A percentile compares a stretch with the other conserved stretches of the same genome.
Conservation (phyloP, 2,329 filamentous ascomycete species). For the Coniella lustricola region DNA sequence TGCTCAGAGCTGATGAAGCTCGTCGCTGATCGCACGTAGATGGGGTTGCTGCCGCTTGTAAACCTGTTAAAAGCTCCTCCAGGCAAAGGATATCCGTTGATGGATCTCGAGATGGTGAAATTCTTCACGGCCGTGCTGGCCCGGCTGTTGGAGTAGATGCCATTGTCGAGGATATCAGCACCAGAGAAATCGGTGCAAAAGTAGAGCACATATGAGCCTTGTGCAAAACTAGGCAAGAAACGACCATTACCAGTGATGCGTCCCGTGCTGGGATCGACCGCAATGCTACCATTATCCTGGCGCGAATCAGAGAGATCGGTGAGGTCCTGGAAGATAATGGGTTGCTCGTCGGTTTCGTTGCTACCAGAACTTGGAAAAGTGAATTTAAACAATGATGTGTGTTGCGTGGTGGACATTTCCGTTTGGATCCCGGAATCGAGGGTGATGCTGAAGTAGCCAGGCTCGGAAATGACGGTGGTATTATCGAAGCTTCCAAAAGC, state of each 20-base stretch:
- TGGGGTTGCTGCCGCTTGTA: constrained; percentile 37
- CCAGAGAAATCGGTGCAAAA: constrained; percentile 64
- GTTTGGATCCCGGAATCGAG: constrained; percentile 50
- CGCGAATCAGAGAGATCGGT: constrained; percentile 56
- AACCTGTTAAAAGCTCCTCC: constrained; percentile 61
- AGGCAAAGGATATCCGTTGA: constrained; percentile 48
- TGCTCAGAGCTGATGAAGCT: constrained; percentile 61
- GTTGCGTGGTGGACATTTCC: constrained; percentile 63
- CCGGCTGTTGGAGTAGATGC: constrained; percentile 53
- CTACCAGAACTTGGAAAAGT: constrained; percentile 38
- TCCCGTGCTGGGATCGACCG: constrained; percentile 48
- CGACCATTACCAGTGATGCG: constrained; percentile 56
- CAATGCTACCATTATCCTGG: constrained; percentile 48
- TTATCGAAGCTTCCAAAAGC: constrained; percentile 39
- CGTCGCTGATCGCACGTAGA: constrained; percentile 60
- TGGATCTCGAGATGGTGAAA: constrained; percentile 40
- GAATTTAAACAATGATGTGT: constrained; percentile 59
- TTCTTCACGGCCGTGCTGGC: constrained; percentile 41
- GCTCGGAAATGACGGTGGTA: constrained; percentile 46
- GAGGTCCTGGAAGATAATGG: constrained; percentile 59
- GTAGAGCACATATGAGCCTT: constrained; percentile 51
- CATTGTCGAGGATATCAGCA: constrained; percentile 49
- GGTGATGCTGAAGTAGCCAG: constrained; percentile 59
- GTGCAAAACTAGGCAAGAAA: constrained; percentile 60
- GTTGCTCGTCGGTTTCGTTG: constrained; percentile 35